Base-by-base conservation (phyloP, 2,329 filamentous ascomycete species). In the Alternaria triticimaculans region DNA sequence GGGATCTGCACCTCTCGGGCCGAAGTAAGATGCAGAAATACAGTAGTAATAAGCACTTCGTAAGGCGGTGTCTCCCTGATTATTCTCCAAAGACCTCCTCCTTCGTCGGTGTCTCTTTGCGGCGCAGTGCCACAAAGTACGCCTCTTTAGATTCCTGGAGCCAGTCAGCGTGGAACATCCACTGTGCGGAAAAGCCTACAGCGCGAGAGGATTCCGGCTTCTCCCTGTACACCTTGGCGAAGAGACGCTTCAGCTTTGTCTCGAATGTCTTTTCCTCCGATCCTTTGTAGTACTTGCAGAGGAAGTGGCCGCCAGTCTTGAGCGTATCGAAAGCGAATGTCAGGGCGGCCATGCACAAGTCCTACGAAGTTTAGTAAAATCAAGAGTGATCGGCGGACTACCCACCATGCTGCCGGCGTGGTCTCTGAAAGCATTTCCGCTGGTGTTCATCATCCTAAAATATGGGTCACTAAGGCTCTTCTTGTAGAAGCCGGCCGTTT, bases 371-470 rank as follows among this genome's bases (percentile, higher is more conserved):
- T 75, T 50, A 72, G 55, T 37, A 26, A 14, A 10, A 18, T 30
- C 30, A 60, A 37, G 25, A 14, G 14, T 51, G 15, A 11, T 6
- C 23, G 9, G 20, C 30, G 23, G 12, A n/a, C 14, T 43, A 30
- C 90, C 78, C 82, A 97, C 95, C 93, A 99, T 98, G 82, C 94
- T 97, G 28, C 93, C 92, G 10, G 89, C 90, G 81, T 99, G 96
- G 81, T 99, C 96, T 69, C 90, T 89, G 77, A 97, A 96, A 20
- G 82, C 82, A 75, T 93, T 91, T 60, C 96, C 96, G 82, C 92
- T 97, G 73, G 95, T 97, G 82, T 99, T 99, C 94, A 97, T 97
- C 91, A 99, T 91, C 96, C 96, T 99, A 87, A 83, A 81, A 89
- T 96, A 96, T 69, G 94, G 93, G 88, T 96, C 92, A 95, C 90